Base-by-base conservation (phyloP, 2,329 filamentous ascomycete genomes). In the Graphilbum ipis-grandicollis region DNA sequence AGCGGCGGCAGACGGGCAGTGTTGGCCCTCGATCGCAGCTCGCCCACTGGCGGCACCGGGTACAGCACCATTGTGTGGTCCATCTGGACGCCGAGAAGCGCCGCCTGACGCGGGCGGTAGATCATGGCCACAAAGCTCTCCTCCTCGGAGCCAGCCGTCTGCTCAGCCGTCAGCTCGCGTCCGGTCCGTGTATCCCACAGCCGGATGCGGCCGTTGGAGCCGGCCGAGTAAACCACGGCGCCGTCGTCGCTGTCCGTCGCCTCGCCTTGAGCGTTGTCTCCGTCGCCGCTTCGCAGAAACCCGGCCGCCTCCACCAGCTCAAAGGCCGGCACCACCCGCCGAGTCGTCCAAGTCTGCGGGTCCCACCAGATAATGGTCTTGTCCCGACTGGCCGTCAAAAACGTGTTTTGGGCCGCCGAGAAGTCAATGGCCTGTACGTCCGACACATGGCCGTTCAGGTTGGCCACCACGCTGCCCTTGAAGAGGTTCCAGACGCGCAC, bases 351-450 rank as follows among this genome's bases (percentile, higher is more conserved):
- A 18, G 76, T 84, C 44, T 63, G 71, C 17, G 79, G 69, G 56
- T 93, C 80, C 88, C 90, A 98, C 56, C 92, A 69, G 43, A 90
- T 90, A 38, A 90, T 71, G 0, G 90, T 96, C 60, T 93, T 92
- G 59, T 98, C 90, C 58, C 90, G 72, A 52, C 85, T 81, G 17
- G 75, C 84, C 5, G 85, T 90, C 2, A 98, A 67, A 22, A 98
- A 61, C 5, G 75, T 63, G 50, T 88, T 75, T 49, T 85, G 73
- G 38, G 75, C 60, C 1, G 73, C 56, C 5, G 81, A 90, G 54
- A 81, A 98, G 47, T 90, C 81, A 35, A 98, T 55, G 36, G 75
- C 76, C 46, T 85, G 77, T n/a, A 98, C 82, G 46, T 96, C 82
- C 9, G 90, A 96, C 18, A 93, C 85, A 52, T 98, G 92, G 1